Conservation (phyloP, 2,329 filamentous ascomycete genomes). For the Phoma sp. region DNA sequence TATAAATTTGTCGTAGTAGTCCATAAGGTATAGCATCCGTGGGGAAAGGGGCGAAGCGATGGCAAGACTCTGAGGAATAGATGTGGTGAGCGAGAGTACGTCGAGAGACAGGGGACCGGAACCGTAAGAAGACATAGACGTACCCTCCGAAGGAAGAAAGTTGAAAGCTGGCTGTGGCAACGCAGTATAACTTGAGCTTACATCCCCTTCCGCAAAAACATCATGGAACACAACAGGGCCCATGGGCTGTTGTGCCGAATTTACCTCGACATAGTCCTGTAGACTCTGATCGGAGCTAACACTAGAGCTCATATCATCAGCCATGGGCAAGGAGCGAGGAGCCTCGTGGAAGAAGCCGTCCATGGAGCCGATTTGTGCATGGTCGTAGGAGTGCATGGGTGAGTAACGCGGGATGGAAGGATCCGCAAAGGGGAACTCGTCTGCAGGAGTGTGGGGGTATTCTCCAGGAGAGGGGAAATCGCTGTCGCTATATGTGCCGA, state of each 20-base stretch:
- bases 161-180: constrained; percentile 46
- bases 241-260: constrained; percentile 42
- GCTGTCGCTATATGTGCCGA: constrained; percentile 55
- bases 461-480: constrained; percentile 56
- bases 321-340: constrained; percentile 44
- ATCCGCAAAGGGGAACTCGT: constrained; percentile 51
- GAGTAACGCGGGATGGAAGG: constrained; percentile 47
- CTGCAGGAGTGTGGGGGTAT: constrained; percentile 54
- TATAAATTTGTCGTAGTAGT: constrained; percentile 93
- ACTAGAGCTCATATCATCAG: constrained; percentile 53
- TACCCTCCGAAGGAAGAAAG: constrained; percentile 50
- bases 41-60: constrained; percentile 67
- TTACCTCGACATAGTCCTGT: constrained; percentile 52
- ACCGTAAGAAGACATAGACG: constrained; percentile 50
- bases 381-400: constrained; percentile 42
- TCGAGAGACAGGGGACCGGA: constrained; percentile 47
- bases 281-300: constrained; percentile 54
- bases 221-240: constrained; percentile 46
- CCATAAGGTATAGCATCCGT: constrained; percentile 85
- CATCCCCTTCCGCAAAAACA: constrained; percentile 48
- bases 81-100: constrained; percentile 48
- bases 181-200: constrained; percentile 47
- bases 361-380: constrained; percentile 46
- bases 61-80: constrained; percentile 54
- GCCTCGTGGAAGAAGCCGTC: constrained; percentile 45